These are phyloP conservation scores for Aspergillaceae sp. DNA, from an alignment of 2,329 filamentous ascomycete genomes.

Conservation along the genomic window DNA sequence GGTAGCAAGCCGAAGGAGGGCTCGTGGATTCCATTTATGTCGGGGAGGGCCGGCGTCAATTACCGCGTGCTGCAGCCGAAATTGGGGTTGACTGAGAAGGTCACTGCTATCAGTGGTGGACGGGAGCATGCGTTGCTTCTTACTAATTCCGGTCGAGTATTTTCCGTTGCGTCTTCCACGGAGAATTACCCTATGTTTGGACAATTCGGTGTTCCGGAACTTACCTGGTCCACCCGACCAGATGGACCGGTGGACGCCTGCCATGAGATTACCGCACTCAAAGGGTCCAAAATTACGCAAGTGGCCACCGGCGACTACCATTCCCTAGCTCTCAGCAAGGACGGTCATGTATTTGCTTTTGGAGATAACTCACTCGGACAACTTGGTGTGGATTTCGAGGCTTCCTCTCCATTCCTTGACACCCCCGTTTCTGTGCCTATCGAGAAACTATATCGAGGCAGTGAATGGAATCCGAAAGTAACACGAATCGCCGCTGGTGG, in stretches of 20 bases:
- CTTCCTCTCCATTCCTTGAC: constrained; percentile 55
- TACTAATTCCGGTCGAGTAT: constrained; percentile 76
- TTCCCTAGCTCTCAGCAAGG: constrained; percentile 66
- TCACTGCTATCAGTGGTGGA: constrained; percentile 67
- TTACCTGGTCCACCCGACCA: constrained; percentile 72
- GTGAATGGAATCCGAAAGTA: constrained; percentile 55
- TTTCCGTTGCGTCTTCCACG: constrained; percentile 74
- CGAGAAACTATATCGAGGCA: constrained; percentile 62
- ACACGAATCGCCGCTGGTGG: constrained; percentile 80
- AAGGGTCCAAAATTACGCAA: constrained; percentile 60
- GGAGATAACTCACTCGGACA: constrained; percentile 91
- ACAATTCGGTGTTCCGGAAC: constrained; percentile 76
- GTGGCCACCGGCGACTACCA: constrained; percentile 83
- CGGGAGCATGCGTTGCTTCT: constrained; percentile 79
- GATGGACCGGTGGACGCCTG: constrained; percentile 69
- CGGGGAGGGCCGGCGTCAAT: constrained; percentile 48
- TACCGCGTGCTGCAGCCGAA: constrained; percentile 66
- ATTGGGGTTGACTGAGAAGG: constrained; percentile 60
- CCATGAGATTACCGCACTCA: constrained; percentile 66
- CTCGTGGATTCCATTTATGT: constrained; percentile 66
- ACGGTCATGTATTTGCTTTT: constrained; percentile 74
- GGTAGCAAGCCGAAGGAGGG: constrained; percentile 57
- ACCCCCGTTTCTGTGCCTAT: constrained; percentile 63
- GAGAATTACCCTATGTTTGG: constrained; percentile 71
- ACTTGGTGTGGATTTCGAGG: constrained; percentile 66